Conservation (phyloP, 768 basidiomycete species). For the Leccinum variicolor region DNA sequence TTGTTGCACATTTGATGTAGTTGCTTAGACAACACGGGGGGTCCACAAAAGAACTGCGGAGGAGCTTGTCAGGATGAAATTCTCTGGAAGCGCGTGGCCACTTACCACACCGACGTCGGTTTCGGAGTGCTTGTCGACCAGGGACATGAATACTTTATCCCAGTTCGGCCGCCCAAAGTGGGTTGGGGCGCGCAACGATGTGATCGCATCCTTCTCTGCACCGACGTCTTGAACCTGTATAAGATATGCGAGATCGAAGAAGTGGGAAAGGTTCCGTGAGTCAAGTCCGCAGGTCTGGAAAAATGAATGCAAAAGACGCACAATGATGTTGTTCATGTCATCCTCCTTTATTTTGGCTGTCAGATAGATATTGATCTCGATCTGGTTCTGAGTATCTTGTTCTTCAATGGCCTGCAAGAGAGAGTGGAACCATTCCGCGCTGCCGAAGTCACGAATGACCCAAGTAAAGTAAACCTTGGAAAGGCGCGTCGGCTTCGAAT, state of each 20-base stretch:
- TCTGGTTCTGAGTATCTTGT: slow-evolving; percentile 79
- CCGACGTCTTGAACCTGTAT: slow-evolving; percentile 81
- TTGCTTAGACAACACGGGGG: slow-evolving; percentile 61
- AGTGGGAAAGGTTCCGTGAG: background rate
- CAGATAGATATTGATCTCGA: slow-evolving; percentile 93
- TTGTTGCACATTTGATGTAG: slow-evolving; percentile 83
- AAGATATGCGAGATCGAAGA: background rate
- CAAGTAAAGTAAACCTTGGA: slow-evolving; percentile 93
- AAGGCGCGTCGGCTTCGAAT: slow-evolving; percentile 72
- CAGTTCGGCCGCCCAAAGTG: slow-evolving; percentile 91
- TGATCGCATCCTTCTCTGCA: slow-evolving; percentile 89
- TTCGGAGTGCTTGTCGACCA: slow-evolving; percentile 79
- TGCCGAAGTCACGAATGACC: slow-evolving; percentile 92
- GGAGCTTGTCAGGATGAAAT: background rate
- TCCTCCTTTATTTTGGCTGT: slow-evolving; percentile 90
- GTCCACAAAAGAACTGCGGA: slow-evolving; percentile 80
- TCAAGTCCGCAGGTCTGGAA: background rate
- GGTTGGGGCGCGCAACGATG: slow-evolving; percentile 83
- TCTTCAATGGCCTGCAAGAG: slow-evolving; percentile 91
- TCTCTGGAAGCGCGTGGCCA: background rate
- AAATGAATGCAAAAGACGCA: slow-evolving; percentile 30
- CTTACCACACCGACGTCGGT: slow-evolving; percentile 85
- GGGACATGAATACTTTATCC: slow-evolving; percentile 69
- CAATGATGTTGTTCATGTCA: slow-evolving; percentile 91
- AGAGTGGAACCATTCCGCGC: slow-evolving; percentile 92